Conservation (phyloP, 495 filamentous ascomycete species). For the Tetracladium marchalianum region DNA sequence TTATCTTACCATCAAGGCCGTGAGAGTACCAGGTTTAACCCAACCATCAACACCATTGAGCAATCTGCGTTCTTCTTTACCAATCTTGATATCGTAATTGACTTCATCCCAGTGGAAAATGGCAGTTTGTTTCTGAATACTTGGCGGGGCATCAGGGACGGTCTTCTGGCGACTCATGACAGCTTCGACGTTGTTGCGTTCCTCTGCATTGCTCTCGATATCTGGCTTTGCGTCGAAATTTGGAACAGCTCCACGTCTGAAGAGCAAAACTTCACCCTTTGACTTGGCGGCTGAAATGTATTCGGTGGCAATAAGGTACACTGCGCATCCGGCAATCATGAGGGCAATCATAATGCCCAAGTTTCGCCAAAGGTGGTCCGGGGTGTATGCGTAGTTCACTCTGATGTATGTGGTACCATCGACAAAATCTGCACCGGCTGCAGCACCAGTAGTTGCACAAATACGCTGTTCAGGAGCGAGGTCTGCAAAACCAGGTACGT, state of each 20-base stretch:
- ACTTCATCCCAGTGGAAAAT: conserved; percentile 83
- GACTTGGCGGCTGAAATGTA: conserved; percentile 68
- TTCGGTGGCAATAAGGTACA: conserved; percentile 66
- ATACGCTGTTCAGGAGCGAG: conserved; percentile 5
- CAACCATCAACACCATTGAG: conserved; percentile 79
- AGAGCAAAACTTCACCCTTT: conserved; percentile 88
- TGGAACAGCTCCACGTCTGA: conserved; percentile 65
- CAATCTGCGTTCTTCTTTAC: conserved; percentile 59
- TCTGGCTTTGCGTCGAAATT: conserved; percentile 9
- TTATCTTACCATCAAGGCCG: conserved; percentile 55
- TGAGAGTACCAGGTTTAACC: conserved; percentile 84
- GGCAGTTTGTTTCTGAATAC: conserved; percentile 51
- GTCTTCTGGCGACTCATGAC: conserved; percentile 20
- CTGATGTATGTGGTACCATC: conserved; percentile 60
- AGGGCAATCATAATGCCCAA: conserved; percentile 70
- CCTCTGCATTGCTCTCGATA: conserved; percentile 7
- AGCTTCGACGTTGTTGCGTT: conserved; percentile 10
- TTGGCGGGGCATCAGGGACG: conserved; percentile 31
- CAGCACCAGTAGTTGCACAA: conserved; percentile 16
- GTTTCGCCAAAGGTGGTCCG: conserved; percentile 60
- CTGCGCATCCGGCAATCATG: conserved; percentile 48
- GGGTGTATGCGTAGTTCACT: conserved; percentile 48
- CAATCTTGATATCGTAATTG: conserved; percentile 84
- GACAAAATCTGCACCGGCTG: conserved; percentile 29
- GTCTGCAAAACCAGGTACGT: conserved; percentile 6